Evolutionary conservation across 306 rosid species (phyloP), one percentile per base, ranked within the genome.

Genomic region (barrel medic (Medicago truncatula)): DNA sequence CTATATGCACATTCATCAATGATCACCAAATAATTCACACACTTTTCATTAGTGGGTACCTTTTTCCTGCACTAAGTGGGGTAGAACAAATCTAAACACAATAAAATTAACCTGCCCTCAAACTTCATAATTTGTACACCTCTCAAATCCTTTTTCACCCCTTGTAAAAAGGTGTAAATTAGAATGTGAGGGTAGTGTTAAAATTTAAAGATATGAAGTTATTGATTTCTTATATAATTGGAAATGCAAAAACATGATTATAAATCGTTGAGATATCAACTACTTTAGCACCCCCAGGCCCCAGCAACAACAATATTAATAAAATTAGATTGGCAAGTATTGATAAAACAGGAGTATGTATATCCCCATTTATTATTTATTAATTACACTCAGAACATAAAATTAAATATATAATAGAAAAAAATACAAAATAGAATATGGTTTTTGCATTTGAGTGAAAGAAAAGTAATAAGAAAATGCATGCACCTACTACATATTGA

Each of bases 401-500:
- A 58, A 18, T 63, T 21, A 21, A n/a, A 14, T 69, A 39, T 28
- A 18, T 15, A 41, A 17, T 18, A 21, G 70, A 18, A 74, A 77
- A 44, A 56, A 20, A 39, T 11, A 16, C 53, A 52, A n/a, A n/a
- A 54, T 16, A 67, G 44, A 80, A 58, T n/a, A 71, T n/a, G 64
- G n/a, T 77, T 70, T 74, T 74, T 73, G 49, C 71, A 73, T 56
- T 56, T 53, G 25, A 73, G 56, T 25, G 34, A 8, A 60, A 72
- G 34, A 8, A 60, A 72, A 13, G 31, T 12, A 38, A 28, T 3
- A 47, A 14, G n/a, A 6, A 57, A 71, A 57, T 76, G 67, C 70
- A 77, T 73, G 56, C 59, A 66, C 68, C 83, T 83, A 81, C 83
- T 83, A 81, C 74, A 81, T 83, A 46, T 60, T 83, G 20, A 92